Conservation (phyloP, 2,329 filamentous ascomycete genomes). For the Colletotrichum scovillei region DNA sequence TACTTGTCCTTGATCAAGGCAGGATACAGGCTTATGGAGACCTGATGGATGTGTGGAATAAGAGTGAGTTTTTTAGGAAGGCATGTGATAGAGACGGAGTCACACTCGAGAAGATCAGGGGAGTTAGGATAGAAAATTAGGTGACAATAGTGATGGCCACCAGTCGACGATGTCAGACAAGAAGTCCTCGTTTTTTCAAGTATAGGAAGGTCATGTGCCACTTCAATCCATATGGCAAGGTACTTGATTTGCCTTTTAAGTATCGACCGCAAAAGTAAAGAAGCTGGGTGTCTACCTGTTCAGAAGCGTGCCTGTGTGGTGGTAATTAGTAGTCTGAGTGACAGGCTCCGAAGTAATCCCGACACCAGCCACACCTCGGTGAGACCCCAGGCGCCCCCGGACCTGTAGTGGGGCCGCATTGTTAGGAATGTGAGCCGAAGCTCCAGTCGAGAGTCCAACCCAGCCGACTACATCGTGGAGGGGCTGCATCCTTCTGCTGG, state of each 20-base stretch:
- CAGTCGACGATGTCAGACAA: too few relatives aligned
- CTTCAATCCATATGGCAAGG: too few relatives aligned
- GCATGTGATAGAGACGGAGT: background rate
- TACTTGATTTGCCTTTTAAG: too few relatives aligned
- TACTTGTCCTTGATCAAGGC: background rate
- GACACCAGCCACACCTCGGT: constrained; percentile 8
- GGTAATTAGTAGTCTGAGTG: background rate
- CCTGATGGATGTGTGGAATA: background rate
- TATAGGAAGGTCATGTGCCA: too few relatives aligned
- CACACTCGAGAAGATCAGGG: background rate
- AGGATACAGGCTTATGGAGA: background rate
- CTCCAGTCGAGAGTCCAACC: constrained; percentile 9
- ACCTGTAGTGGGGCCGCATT: constrained; percentile 32
- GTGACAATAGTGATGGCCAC: background rate
- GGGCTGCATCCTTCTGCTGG: constrained; percentile 21
- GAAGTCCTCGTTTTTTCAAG: too few relatives aligned
- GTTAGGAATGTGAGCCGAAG: constrained; percentile 29
- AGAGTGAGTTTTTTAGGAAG: background rate
- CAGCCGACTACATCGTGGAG: constrained; percentile 31
- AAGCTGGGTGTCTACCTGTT: background rate
- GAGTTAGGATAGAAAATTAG: background rate
- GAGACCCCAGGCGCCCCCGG: constrained; percentile 10
- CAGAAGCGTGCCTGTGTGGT: background rate
- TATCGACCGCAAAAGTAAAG: background rate
- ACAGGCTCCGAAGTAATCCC: constrained; percentile 21